These are phyloP conservation scores for Tetradesmus obliquus DNA, from an alignment of 139 green algal genomes.

Conservation along the genomic window DNA sequence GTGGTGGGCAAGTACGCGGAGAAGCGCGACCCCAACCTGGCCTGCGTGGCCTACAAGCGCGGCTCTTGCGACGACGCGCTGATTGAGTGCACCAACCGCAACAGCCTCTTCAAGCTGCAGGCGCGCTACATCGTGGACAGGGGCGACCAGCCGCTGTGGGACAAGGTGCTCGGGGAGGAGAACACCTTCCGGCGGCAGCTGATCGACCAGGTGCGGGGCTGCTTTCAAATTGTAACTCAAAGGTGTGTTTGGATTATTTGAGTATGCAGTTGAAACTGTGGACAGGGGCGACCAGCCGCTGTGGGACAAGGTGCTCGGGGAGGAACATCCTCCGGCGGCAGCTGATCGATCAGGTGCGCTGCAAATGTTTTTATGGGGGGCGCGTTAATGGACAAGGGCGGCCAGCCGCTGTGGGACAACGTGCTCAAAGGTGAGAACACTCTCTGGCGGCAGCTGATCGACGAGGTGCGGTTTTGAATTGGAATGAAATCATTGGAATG, in stretches of 20 bases:
- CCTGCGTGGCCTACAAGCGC: constrained; percentile 96
- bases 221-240: constrained; percentile 49
- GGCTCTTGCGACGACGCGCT: constrained; percentile 97
- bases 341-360: constrained; percentile 79
- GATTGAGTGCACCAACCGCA: constrained; percentile 96
- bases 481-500: too few species aligned
- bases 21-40: constrained; percentile 97
- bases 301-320: constrained; percentile 93
- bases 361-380: constrained; percentile 57
- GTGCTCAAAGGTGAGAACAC: constrained; percentile 90
- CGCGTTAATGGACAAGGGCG: constrained; percentile 83
- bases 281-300: constrained; percentile 93
- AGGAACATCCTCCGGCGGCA: constrained; percentile 89
- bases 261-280: constrained; percentile 53
- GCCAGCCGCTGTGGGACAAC: constrained; percentile 92
- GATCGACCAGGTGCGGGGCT: constrained; percentile 69
- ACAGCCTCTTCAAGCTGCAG: constrained; percentile 99
- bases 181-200: constrained; percentile 91
- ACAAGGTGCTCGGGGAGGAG: constrained; percentile 88
- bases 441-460: constrained; percentile 84
- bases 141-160: constrained; percentile 92
- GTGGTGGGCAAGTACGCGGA: constrained; percentile 91
- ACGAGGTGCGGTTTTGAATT: too few species aligned
- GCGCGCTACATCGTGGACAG: constrained; percentile 97
- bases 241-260: too few species aligned